These are phyloP conservation scores for Cerioporus squamosus DNA, from an alignment of 1,284 basidiomycete species.

Conservation along the genomic window DNA sequence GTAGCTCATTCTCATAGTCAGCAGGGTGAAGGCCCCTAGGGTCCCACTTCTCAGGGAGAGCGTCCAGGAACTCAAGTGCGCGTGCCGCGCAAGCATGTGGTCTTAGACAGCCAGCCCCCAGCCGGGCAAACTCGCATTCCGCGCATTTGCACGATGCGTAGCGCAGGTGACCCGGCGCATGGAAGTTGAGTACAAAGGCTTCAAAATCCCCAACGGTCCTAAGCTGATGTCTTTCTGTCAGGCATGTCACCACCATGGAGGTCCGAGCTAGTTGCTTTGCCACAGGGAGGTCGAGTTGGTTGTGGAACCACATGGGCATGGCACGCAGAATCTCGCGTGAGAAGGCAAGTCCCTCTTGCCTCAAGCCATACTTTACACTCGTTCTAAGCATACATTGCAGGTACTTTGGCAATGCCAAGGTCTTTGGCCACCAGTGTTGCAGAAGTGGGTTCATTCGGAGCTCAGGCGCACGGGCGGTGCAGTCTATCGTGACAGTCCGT, in stretches of 20 bases:
- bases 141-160: not conserved
- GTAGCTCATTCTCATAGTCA: conserved; percentile 4
- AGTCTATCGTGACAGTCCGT: not conserved
- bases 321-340: not conserved
- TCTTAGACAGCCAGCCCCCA: not conserved
- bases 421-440: not conserved
- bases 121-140: not conserved
- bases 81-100: not conserved
- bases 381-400: not conserved
- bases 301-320: conserved; percentile 32
- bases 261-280: not conserved
- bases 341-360: conserved; percentile 4
- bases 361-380: not conserved
- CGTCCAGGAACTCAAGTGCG: not conserved
- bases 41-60: conserved; percentile 14
- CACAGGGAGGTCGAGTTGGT: not conserved
- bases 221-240: not conserved
- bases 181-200: not conserved
- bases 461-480: too few relatives aligned
- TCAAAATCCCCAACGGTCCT: not conserved
- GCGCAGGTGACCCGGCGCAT: not conserved
- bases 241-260: not conserved
- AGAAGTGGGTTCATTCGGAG: not conserved
- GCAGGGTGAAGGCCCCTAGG: conserved; percentile 4
- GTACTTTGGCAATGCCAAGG: not conserved